phyloP scores from a whole-genome alignment of 2,329 filamentous ascomycete genomes.

The Alternaria sp. region DNA sequence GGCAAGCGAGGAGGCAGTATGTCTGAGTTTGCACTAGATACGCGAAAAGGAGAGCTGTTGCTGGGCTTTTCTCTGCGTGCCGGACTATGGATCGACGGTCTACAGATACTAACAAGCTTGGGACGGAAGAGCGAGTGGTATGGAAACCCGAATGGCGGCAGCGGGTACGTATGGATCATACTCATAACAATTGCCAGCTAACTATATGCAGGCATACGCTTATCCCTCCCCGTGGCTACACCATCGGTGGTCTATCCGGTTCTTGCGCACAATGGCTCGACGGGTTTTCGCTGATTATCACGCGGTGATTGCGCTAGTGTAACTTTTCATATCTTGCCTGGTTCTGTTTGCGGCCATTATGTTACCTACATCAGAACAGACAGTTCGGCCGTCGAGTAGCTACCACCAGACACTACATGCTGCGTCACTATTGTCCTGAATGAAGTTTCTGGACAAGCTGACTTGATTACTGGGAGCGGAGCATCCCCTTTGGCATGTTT shows the following conservation, averaged over 20 bases:
- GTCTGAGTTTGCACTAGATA: conserved; percentile 82
- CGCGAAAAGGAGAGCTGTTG: conserved; percentile 83
- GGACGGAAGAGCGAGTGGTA: conserved; percentile 87
- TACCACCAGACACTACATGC: not conserved
- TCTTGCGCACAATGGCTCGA: conserved; percentile 84
- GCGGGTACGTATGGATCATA: conserved; percentile 70
- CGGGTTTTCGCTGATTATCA: conserved; percentile 83
- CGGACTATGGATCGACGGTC: conserved; percentile 83
- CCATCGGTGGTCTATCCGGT: conserved; percentile 85
- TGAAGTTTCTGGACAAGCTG: not conserved
- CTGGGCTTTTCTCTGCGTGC: conserved; percentile 85
- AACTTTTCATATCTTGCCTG: not conserved
- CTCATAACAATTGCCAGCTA: conserved; percentile 25
- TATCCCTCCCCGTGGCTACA: conserved; percentile 88
- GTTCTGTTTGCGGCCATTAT: not conserved
- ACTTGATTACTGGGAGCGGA: not conserved
- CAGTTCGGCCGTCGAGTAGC: not conserved
- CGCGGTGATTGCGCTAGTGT: conserved; percentile 59
- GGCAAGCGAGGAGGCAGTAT: conserved; percentile 78
- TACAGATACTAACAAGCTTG: conserved; percentile 88
- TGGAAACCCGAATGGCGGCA: conserved; percentile 81
- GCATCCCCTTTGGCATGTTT: not conserved
- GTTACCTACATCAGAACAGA: not conserved
- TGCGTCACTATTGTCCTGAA: not conserved
- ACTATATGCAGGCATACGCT: conserved; percentile 73